These are phyloP conservation scores for bread wheat (Triticum aestivum) DNA, from an alignment of 176 grass and related monocot species.

Conservation along the genomic window DNA sequence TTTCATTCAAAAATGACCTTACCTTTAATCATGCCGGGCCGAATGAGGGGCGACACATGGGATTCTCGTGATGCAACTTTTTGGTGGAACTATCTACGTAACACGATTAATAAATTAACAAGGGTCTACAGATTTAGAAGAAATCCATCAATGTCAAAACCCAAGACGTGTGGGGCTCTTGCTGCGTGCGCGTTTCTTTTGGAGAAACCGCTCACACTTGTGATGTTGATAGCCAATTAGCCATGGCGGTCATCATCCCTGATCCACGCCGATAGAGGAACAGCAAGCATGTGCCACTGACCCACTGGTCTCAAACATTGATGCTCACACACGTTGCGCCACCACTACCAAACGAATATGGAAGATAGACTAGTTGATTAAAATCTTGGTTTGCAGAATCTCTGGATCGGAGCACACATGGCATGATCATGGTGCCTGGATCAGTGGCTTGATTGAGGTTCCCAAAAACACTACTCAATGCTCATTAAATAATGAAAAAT, in stretches of 20 bases:
- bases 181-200: background rate
- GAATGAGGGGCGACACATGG: no score
- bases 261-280: background rate
- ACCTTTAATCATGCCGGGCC: no score
- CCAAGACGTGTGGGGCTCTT: slow-evolving; percentile 22
- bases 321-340: background rate
- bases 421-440: background rate
- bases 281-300: slow-evolving; percentile 9
- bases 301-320: slow-evolving; percentile 1
- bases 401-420: background rate
- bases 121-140: background rate
- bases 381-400: background rate
- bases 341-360: slow-evolving; percentile 1
- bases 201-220: background rate
- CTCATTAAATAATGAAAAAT: no score
- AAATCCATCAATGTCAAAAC: slow-evolving; percentile 4
- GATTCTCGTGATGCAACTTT: no score
- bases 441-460: background rate
- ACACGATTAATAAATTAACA: background rate
- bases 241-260: background rate
- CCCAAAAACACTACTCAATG: background rate
- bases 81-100: no score
- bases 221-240: slow-evolving; percentile 25
- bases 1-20: no score
- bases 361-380: background rate